These are phyloP conservation scores for Ceratocystis papillata DNA, from an alignment of 2,329 filamentous ascomycete species.

Conservation along the genomic window DNA sequence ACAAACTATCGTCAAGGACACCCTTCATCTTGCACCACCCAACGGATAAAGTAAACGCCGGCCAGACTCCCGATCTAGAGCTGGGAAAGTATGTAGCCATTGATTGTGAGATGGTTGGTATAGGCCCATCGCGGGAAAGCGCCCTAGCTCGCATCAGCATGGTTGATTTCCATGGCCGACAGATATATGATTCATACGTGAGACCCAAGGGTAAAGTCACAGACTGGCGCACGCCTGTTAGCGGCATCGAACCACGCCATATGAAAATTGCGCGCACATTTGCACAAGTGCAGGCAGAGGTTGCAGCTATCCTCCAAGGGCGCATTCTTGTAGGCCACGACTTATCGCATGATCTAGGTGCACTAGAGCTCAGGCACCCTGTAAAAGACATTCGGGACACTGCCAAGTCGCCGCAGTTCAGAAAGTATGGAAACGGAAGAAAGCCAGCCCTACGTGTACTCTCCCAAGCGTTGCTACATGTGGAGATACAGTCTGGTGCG, in stretches of 20 bases:
- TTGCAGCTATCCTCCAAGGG: conserved; percentile 57
- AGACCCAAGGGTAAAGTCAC: conserved; percentile 65
- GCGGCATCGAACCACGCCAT: conserved; percentile 64
- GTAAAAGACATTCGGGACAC: conserved; percentile 74
- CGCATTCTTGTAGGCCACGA: conserved; percentile 76
- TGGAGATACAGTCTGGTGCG: conserved; percentile 53
- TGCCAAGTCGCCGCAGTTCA: conserved; percentile 62
- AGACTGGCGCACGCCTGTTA: conserved; percentile 82
- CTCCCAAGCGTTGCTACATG: conserved; percentile 45
- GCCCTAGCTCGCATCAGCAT: conserved; percentile 77
- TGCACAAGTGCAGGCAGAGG: conserved; percentile 61
- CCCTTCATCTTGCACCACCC: conserved; percentile 39
- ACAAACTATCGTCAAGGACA: conserved; percentile 44
- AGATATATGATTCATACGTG: conserved; percentile 91
- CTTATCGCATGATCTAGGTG: conserved; percentile 66
- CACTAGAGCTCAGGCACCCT: conserved; percentile 67
- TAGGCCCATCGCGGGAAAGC: conserved; percentile 60
- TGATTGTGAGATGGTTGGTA: conserved; percentile 97
- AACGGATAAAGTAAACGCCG: conserved; percentile 51
- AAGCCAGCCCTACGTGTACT: conserved; percentile 56
- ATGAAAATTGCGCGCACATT: conserved; percentile 62
- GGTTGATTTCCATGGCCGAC: conserved; percentile 85
- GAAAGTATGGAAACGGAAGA: conserved; percentile 54
- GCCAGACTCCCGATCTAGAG: conserved; percentile 50
- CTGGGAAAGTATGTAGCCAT: conserved; percentile 85